These are phyloP conservation scores for Tricholoma flavovirens DNA, from an alignment of 768 basidiomycete species.

Conservation along the genomic window DNA sequence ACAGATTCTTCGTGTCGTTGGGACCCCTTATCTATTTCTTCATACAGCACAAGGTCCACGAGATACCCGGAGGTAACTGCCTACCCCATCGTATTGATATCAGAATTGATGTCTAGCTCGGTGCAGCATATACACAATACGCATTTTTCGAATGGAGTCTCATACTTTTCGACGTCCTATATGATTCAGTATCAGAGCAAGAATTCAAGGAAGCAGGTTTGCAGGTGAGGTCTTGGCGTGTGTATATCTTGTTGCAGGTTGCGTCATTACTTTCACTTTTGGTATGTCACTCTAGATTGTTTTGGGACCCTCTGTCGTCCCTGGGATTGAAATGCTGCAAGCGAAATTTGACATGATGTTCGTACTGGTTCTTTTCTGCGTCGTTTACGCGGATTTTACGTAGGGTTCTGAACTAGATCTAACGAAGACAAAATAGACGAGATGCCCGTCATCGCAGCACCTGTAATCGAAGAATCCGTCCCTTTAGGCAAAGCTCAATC, in stretches of 20 bases:
- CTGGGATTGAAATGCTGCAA: neutral
- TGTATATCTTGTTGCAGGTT: neutral
- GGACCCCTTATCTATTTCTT: constrained; percentile 80
- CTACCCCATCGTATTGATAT: neutral
- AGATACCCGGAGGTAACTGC: constrained; percentile 66
- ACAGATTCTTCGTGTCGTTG: constrained; percentile 66
- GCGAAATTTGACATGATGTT: constrained; percentile 2
- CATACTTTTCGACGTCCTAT: constrained; percentile 66
- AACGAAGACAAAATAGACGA: neutral
- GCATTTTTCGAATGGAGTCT: constrained; percentile 86
- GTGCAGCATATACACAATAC: constrained; percentile 76
- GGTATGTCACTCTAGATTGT: constrained; percentile 18
- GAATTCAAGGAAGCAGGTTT: constrained; percentile 53
- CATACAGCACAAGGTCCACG: constrained; percentile 77
- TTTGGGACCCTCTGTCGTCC: constrained; percentile 13
- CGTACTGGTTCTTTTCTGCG: neutral
- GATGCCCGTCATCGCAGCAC: neutral
- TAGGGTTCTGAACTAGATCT: constrained; percentile 10
- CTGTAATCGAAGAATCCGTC: neutral
- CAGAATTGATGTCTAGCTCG: constrained; percentile 2
- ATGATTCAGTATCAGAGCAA: constrained; percentile 58
- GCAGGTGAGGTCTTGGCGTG: constrained; percentile 34
- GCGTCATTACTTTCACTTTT: neutral
- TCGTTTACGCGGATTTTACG: constrained; percentile 2
- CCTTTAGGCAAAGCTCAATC: neutral